phyloP scores from a whole-genome alignment of 2,329 filamentous ascomycete genomes.

The Grosmannia penicillata region DNA sequence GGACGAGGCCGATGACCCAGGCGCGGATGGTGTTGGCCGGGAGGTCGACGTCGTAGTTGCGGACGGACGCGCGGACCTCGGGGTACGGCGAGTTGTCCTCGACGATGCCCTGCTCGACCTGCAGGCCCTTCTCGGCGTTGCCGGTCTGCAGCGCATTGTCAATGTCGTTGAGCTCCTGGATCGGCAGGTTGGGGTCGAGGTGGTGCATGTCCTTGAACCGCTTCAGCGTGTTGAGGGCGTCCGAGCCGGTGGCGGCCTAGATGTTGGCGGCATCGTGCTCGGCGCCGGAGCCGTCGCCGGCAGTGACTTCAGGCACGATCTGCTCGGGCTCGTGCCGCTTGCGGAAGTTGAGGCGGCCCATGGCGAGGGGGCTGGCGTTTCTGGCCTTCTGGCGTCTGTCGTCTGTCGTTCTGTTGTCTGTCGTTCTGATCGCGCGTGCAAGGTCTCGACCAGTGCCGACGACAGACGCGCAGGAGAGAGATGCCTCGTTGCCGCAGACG shows the following conservation, averaged over 20 bases:
- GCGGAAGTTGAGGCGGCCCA: constrained; percentile 18
- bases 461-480: no score
- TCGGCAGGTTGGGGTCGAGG: constrained; percentile 50
- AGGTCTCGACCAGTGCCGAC: no score
- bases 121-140: constrained; percentile 39
- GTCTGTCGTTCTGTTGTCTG: not conserved
- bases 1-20: constrained; percentile 40
- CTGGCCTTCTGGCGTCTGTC: not conserved
- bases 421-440: no score
- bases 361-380: constrained; percentile 4
- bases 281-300: not conserved
- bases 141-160: constrained; percentile 39
- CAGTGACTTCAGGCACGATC: constrained; percentile 20
- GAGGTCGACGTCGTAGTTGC: constrained; percentile 49
- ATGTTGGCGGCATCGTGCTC: not conserved
- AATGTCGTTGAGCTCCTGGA: constrained; percentile 45
- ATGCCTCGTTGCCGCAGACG: no score
- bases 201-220: constrained; percentile 45
- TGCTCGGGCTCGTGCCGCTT: constrained; percentile 30
- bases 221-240: constrained; percentile 30
- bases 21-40: constrained; percentile 49
- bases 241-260: constrained; percentile 7
- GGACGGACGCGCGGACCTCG: constrained; percentile 48
- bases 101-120: constrained; percentile 41
- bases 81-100: constrained; percentile 51